Base-by-base conservation (phyloP, 2,329 filamentous ascomycete genomes). In the Colletotrichum chrysophilum region DNA sequence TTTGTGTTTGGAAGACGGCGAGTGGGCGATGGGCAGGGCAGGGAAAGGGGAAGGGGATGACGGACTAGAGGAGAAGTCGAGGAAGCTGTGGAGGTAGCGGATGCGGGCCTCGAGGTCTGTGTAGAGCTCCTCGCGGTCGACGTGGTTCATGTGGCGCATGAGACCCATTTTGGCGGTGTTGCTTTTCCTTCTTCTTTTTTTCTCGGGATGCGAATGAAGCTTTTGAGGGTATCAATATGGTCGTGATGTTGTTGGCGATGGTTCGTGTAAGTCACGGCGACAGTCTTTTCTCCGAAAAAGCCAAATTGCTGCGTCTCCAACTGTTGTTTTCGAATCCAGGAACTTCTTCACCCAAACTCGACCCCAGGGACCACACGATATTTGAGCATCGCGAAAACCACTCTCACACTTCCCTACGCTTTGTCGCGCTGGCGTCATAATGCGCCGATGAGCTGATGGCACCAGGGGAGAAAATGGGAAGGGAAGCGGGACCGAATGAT, bases 21-120 rank as follows among this genome's bases (percentile, higher is more conserved):
- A 5, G 30, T 13, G 30, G 30, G 30, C 4, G 30, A 32, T 32
- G 12, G 30, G 12, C 12, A 62, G 18, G 9, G 69, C 43, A 52
- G 38, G 30, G 38, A 18, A 24, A 58, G 6, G 14, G 14, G 7
- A n/a, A 21, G 28, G 28, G n/a, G 28, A 21, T 8, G 14, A 84
- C 91, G 66, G 87, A 95, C 94, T 88, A 76, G 91, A 90, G 79
- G 90, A 92, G 81, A 95, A 96, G 80, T 96, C 94, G 30, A 96
- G 90, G 76, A 96, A 95, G 34, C 91, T 92, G 79, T 95, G 94
- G 3, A 96, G 88, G 77, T 95, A 96, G 67, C 91, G 90, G 75
- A 96, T 91, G 66, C 94, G 89, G 0, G 91, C 89, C 77, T 94
- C 93, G 18, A 95, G 88, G 78, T 90, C 91, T 28, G 92, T 94